Evolutionary conservation across 495 filamentous ascomycete species (phyloP).

Genomic region (Hyphodiscus hymeniophilus): DNA sequence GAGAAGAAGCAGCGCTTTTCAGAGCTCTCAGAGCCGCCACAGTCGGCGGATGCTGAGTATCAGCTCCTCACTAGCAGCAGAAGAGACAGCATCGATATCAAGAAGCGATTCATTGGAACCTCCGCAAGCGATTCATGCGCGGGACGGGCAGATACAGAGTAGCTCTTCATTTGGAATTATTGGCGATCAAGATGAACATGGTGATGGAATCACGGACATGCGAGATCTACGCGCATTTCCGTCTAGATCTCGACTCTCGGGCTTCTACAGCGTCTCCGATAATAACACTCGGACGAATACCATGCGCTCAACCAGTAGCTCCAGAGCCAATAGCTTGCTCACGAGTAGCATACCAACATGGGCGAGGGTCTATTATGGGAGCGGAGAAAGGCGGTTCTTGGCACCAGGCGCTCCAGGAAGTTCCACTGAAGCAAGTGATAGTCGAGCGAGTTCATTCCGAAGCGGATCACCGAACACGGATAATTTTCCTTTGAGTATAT

Average conservation of each 20-base stretch:
- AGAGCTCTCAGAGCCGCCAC: constrained; percentile 30
- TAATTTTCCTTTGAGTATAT: constrained; percentile 38
- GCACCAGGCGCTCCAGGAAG: constrained; percentile 28
- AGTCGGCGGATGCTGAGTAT: constrained; percentile 45
- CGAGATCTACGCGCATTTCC: constrained; percentile 32
- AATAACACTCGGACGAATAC: constrained; percentile 28
- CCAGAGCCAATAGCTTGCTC: constrained; percentile 46
- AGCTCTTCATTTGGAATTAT: constrained; percentile 19
- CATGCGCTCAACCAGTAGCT: constrained; percentile 38
- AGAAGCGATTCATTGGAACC: constrained; percentile 31
- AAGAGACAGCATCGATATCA: constrained; percentile 18
- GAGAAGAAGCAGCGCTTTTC: constrained; percentile 24
- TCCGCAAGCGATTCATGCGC: constrained; percentile 30
- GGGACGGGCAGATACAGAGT: constrained; percentile 28
- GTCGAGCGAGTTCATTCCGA: constrained; percentile 32
- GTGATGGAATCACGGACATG: constrained; percentile 45
- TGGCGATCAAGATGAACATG: constrained; percentile 46
- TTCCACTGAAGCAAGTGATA: constrained; percentile 32
- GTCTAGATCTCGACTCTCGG: constrained; percentile 34
- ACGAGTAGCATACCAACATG: constrained; percentile 51
- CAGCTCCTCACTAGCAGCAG: constrained; percentile 34
- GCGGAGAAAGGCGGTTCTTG: constrained; percentile 40
- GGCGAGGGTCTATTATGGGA: constrained; percentile 52
- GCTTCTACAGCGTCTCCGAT: constrained; percentile 29
- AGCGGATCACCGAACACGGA: constrained; percentile 38